Evolutionary conservation across 2,329 filamentous ascomycete genomes (phyloP), one percentile per base, ranked within the genome.

Genomic region (Calonectria fujianensis): DNA sequence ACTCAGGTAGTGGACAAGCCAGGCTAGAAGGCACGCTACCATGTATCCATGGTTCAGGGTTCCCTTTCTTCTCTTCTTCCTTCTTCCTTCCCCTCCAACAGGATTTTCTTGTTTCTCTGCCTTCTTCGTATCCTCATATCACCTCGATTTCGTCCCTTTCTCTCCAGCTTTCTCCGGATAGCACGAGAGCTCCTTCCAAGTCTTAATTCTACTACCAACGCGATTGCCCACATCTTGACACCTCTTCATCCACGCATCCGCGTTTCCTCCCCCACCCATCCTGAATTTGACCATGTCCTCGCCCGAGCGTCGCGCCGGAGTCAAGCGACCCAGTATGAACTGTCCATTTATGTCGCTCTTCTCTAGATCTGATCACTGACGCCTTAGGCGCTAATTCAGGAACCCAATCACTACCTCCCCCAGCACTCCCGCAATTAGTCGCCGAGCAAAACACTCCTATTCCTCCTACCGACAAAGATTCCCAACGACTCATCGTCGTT

Each of bases 351-450:
- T 5, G 20, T 24, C 75, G 8, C 51, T 64, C 3, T 32, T 52
- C 61, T n/a, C 9, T 16, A 72, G 52, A 51, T 10, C 65, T 31
- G 31, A 35, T 70, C 29, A 63, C 80, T 80, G 72, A 82, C 76
- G 66, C 74, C 74, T 61, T 54, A 37, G 65, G 54, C 63, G 16
- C 27, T 66, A 69, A 66, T 86, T 80, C 78, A 95, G 94, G 95
- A 86, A 98, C 97, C 67, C 97, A 98, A 86, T 98, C 97, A 71
- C 94, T 98, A 75, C 97, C 97, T 74, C 96, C 96, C 70, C 97
- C 97, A 27, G 91, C 94, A 77, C 92, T 99, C 27, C 97, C 97
- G 10, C 94, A 96, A 84, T 92, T 99, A 67, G 95, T 98, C 61
- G 96, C 97, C 52, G 96, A 98, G 86, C 96, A 98, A 85, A 94